phyloP scores from a whole-genome alignment of 164 flowering plant species.

The Macadamia tetraphylla region DNA sequence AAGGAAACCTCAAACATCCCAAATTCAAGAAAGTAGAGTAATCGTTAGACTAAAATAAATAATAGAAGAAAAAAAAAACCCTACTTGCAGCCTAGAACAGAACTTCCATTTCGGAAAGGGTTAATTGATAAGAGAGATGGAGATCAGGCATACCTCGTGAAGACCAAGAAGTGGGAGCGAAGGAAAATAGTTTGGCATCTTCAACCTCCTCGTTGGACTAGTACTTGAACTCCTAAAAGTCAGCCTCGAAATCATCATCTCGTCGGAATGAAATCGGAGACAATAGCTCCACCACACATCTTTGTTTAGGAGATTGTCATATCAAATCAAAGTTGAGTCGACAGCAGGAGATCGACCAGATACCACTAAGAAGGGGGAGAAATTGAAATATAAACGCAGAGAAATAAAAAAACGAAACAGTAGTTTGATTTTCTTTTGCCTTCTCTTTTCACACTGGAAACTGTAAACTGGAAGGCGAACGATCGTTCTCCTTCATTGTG shows the following conservation, averaged over 20 bases:
- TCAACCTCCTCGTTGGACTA: constrained; percentile 40
- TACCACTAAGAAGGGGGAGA: neutral
- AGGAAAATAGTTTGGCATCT: constrained; percentile 32
- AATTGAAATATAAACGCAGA: neutral
- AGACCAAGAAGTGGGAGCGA: constrained; percentile 28
- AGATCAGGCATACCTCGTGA: constrained; percentile 13
- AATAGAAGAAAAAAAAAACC: no score
- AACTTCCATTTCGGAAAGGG: no score
- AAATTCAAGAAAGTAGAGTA: no score
- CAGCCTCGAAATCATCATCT: constrained; percentile 78
- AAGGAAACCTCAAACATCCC: no score
- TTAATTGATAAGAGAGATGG: neutral
- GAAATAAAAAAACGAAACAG: neutral
- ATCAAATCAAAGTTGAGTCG: neutral
- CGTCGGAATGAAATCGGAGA: constrained; percentile 62
- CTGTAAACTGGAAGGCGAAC: no score
- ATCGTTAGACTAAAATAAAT: no score
- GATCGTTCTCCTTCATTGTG: no score
- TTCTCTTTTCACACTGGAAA: no score
- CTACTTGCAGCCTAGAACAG: no score
- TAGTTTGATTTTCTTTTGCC: no score
- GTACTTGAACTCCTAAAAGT: constrained; percentile 69
- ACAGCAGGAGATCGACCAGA: neutral
- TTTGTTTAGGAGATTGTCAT: neutral
- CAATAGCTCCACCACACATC: constrained; percentile 97